These are phyloP conservation scores for Pichia sp. DNA, from an alignment of 1,139 yeast genomes.

Conservation along the genomic window DNA sequence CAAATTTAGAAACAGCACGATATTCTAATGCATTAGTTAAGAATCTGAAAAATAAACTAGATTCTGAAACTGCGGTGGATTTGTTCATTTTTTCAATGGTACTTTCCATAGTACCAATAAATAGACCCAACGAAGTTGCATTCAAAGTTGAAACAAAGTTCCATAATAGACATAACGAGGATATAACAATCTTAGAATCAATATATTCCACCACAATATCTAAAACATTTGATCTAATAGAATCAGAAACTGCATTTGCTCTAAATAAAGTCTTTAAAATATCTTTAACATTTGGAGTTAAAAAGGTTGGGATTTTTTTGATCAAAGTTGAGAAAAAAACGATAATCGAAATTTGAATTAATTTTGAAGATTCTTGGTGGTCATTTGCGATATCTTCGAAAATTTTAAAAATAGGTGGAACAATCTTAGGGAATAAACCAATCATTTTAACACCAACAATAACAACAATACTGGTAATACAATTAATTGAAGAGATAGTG, in stretches of 20 bases:
- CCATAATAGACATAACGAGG: constrained; percentile 62
- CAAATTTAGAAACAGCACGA: constrained; percentile 51
- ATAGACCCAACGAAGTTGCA: constrained; percentile 57
- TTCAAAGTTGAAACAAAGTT: constrained; percentile 38
- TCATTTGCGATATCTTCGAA: constrained; percentile 40
- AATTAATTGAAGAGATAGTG: constrained; percentile 68
- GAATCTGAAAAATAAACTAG: constrained; percentile 66
- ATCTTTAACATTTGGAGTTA: constrained; percentile 60
- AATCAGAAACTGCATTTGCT: constrained; percentile 50
- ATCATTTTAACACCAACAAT: constrained; percentile 80
- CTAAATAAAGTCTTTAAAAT: constrained; percentile 52
- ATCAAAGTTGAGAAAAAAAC: constrained; percentile 69
- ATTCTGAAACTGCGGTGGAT: constrained; percentile 63
- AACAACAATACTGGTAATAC: constrained; percentile 62
- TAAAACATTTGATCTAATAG: constrained; percentile 60
- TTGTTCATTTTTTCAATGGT: constrained; percentile 64
- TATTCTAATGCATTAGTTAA: constrained; percentile 66
- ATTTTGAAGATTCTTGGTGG: constrained; percentile 31
- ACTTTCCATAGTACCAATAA: constrained; percentile 56
- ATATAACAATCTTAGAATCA: constrained; percentile 58
- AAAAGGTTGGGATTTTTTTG: constrained; percentile 81
- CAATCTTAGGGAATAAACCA: constrained; percentile 77
- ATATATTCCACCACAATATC: constrained; percentile 60
- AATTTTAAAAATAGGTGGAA: constrained; percentile 64
- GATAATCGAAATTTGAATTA: constrained; percentile 60